These are phyloP conservation scores for Leersia perrieri DNA, from an alignment of 176 grass and related monocot species.

Conservation along the genomic window DNA sequence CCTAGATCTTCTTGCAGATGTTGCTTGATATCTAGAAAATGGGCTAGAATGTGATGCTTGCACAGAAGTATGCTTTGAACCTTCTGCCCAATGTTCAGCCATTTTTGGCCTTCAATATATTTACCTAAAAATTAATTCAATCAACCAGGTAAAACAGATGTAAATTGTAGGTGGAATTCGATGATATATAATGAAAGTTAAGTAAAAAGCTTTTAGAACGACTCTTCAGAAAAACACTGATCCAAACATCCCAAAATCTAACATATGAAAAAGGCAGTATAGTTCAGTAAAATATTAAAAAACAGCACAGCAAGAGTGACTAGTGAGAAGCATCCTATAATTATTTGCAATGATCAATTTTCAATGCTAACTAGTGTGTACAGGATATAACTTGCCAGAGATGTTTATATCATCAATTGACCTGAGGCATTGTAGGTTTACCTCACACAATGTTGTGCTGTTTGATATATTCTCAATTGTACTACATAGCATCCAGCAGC, in stretches of 20 bases:
- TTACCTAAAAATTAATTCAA: conserved; percentile 17
- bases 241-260: background rate
- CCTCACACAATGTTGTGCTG: background rate
- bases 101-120: conserved; percentile 27
- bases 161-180: background rate
- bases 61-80: conserved; percentile 22
- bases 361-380: background rate
- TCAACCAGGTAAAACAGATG: background rate
- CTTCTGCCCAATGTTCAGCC: conserved; percentile 43
- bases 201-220: background rate
- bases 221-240: conserved; percentile 7
- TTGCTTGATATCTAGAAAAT: conserved; percentile 13
- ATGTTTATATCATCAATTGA: conserved; percentile 7
- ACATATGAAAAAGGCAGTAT: background rate
- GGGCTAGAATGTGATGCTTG: conserved; percentile 23
- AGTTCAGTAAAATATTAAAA: background rate
- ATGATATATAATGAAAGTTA: conserved; percentile 14
- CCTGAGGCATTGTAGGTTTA: background rate
- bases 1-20: conserved; percentile 10
- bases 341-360: background rate
- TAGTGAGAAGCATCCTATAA: background rate
- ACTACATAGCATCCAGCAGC: background rate
- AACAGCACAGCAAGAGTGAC: background rate
- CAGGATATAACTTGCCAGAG: background rate
- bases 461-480: background rate